phyloP scores from a whole-genome alignment of 352 stramenopile genomes.

The Phytophthora macrochlamydospora region DNA sequence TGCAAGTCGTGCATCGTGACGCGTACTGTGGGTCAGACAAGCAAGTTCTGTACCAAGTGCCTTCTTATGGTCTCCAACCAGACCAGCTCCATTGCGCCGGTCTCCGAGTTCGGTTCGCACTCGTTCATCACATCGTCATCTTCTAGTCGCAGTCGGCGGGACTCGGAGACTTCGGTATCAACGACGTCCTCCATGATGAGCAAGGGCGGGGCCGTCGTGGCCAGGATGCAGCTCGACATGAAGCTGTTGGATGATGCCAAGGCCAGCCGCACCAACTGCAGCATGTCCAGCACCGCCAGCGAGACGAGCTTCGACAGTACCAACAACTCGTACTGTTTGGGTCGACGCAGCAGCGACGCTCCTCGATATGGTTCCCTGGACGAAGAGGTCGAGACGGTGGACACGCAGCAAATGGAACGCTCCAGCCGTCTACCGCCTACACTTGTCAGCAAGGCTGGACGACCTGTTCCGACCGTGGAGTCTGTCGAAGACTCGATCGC shows the following conservation, averaged over 20 bases:
- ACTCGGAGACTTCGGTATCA: slow-evolving; percentile 34
- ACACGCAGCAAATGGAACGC: slow-evolving; percentile 44
- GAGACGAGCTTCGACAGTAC: slow-evolving; percentile 51
- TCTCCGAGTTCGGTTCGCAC: slow-evolving; percentile 33
- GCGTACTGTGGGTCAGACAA: slow-evolving; percentile 48
- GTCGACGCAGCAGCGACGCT: slow-evolving; percentile 33
- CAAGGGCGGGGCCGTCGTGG: slow-evolving; percentile 10
- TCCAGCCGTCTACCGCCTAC: slow-evolving; percentile 14
- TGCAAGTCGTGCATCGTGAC: slow-evolving; percentile 80
- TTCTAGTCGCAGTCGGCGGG: slow-evolving; percentile 29
- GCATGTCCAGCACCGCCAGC: slow-evolving; percentile 44
- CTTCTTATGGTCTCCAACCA: slow-evolving; percentile 59
- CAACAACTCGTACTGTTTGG: slow-evolving; percentile 33
- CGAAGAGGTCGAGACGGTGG: slow-evolving; percentile 47
- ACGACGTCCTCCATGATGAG: slow-evolving; percentile 28
- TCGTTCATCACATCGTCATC: slow-evolving; percentile 40
- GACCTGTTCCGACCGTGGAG: slow-evolving; percentile 33
- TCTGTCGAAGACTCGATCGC: slow-evolving; percentile 67
- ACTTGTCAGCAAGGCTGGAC: slow-evolving; percentile 12
- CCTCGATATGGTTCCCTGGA: slow-evolving; percentile 36
- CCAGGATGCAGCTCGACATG: slow-evolving; percentile 45
- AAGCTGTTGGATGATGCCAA: slow-evolving; percentile 44
- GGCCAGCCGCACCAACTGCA: slow-evolving; percentile 34
- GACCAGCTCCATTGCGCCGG: slow-evolving; percentile 28
- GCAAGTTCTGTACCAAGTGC: slow-evolving; percentile 81